phyloP scores from a whole-genome alignment of 2,329 filamentous ascomycete genomes.

The Capronia epimyces region DNA sequence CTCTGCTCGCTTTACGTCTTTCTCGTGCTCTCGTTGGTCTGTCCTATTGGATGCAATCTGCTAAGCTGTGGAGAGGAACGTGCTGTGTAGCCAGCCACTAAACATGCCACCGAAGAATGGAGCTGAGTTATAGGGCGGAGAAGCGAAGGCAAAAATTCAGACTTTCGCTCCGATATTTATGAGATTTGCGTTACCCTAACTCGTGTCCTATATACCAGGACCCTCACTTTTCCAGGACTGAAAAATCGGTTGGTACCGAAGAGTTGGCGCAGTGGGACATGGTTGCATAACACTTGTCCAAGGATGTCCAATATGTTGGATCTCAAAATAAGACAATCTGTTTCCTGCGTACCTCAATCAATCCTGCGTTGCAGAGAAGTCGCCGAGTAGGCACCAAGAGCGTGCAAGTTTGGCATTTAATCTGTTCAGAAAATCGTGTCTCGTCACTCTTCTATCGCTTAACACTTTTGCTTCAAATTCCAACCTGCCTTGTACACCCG shows the following conservation, averaged over 20 bases:
- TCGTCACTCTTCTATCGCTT: background rate
- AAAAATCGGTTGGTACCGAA: too few relatives aligned
- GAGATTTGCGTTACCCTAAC: background rate
- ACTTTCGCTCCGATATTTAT: background rate
- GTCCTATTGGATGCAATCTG: too few relatives aligned
- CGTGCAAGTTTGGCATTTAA: background rate
- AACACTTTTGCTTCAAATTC: constrained; percentile 34
- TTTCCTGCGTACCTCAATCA: too few relatives aligned
- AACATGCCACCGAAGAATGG: constrained; percentile 61
- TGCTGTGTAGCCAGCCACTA: constrained; percentile 62
- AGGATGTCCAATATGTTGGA: too few relatives aligned
- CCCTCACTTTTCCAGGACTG: too few relatives aligned
- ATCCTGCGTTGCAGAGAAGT: too few relatives aligned
- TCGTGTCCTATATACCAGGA: too few relatives aligned
- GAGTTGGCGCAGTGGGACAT: too few relatives aligned
- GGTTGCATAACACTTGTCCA: too few relatives aligned
- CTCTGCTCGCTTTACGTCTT: constrained; percentile 53
- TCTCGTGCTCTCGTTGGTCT: constrained; percentile 58
- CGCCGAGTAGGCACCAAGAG: too few relatives aligned
- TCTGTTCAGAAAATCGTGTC: background rate
- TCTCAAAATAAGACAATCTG: too few relatives aligned
- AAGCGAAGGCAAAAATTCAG: background rate
- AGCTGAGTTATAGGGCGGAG: constrained; percentile 32
- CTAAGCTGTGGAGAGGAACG: constrained; percentile 66
- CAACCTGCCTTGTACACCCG: constrained; percentile 39